Conservation (phyloP, 208 protist species). For the Wallacemonas rigidus region DNA sequence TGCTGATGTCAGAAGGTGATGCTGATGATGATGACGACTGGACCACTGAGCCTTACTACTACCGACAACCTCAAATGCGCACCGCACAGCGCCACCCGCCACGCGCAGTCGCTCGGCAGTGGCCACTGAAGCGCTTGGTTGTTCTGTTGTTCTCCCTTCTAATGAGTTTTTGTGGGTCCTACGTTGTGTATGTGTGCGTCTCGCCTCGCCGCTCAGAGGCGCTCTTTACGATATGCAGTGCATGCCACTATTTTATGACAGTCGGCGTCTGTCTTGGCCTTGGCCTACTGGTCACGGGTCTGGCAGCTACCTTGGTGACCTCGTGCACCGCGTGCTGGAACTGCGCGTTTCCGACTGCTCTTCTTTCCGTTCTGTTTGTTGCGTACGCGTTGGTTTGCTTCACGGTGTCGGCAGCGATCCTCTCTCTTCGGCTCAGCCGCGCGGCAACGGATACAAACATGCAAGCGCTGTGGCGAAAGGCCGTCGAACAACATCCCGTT, state of each 20-base stretch:
- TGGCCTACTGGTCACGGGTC: conserved; percentile 15
- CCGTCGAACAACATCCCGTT: conserved; percentile 21
- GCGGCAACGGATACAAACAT: conserved; percentile 16
- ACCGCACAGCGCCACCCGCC: not conserved
- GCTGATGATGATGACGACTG: conserved; percentile 36
- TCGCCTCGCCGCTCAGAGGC: not conserved
- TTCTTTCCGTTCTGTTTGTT: conserved; percentile 19
- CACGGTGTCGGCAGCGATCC: conserved; percentile 7
- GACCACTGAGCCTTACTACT: conserved; percentile 44
- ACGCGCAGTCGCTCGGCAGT: not conserved
- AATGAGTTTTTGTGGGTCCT: not conserved
- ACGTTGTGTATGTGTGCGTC: not conserved
- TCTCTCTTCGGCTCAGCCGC: conserved; percentile 2
- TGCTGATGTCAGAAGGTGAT: not conserved
- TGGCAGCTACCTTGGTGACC: conserved; percentile 13
- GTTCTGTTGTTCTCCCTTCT: conserved; percentile 23
- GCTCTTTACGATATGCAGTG: not conserved
- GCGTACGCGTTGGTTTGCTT: conserved; percentile 23
- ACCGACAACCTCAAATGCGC: not conserved
- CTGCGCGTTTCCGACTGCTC: not conserved
- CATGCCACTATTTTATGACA: conserved; percentile 5
- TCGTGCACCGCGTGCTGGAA: conserved; percentile 11
- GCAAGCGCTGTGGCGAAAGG: conserved; percentile 22
- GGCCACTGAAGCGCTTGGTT: conserved; percentile 3
- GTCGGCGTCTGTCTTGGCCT: conserved; percentile 16